Base-by-base conservation (phyloP, 352 stramenopile genomes). In the Pythium sp. region DNA sequence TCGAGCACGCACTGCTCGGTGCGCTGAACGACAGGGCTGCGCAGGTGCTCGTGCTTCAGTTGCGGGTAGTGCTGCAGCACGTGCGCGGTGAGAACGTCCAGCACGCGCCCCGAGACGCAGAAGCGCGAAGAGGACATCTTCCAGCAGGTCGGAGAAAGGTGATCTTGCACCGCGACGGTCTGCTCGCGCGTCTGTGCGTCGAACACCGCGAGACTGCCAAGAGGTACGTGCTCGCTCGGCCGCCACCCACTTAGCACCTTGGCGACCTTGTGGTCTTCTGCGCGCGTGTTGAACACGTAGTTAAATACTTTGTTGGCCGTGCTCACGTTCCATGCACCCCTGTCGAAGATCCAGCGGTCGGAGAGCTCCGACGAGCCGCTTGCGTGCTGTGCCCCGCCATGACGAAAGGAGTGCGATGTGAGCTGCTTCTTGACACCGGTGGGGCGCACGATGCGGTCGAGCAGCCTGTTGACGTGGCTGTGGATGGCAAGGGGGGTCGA, bases 261-360 rank as follows among this genome's bases (percentile, higher is more conserved):
- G 30, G 61, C 47, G 3, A 58, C 46, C 24, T 67, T 67, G 43
- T 59, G 41, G 36, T 47, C 51, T 38, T 67, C 62, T 24, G 32
- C 14, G 0, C 51, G 51, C 18, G 62, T 67, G 34, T 67, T 67
- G 22, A 61, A 67, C 8, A 67, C 62, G 12, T 67, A 59, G 43
- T 47, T 67, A 12, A 67, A 67, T 3, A 24, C 62, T 38, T 67
- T 67, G 62, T 67, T 67, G 0, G 36, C 43, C 4, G 43, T 59
- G 12, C 61, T 67, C 0, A 59, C 36, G 43, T 67, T 67, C 62
- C 62, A 59, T n/a, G 22, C 24, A 0, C 30, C 41, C 0, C 62
- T 24, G 22, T 59, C 43, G 12, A 67, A 59, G 24, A 61, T 67
- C 62, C 62, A 67, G 32, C 43, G 62, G 24, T 58, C 62, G 0